Conservation (phyloP, 345 rosid genomes). For the Microthlaspi erraticum region DNA sequence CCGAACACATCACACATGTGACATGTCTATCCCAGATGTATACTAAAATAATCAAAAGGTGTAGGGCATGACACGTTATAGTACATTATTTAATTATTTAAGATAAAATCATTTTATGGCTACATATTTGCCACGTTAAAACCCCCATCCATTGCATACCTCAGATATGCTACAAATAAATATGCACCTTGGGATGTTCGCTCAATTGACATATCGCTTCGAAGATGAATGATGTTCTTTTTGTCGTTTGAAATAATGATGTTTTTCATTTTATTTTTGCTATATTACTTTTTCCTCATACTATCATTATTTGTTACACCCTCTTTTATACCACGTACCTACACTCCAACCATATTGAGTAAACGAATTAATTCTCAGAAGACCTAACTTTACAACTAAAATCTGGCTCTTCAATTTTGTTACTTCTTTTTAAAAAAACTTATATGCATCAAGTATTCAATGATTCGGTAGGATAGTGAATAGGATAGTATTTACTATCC, state of each 20-base stretch:
- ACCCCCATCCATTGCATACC: not conserved
- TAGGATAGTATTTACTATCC: not conserved
- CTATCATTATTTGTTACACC: not conserved
- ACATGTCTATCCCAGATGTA: not conserved
- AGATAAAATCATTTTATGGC: constrained; percentile 1
- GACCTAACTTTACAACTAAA: not conserved
- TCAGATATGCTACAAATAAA: constrained; percentile 1
- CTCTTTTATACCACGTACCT: not conserved
- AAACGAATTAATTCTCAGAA: not conserved
- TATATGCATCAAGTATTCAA: not conserved
- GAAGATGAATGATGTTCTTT: not conserved
- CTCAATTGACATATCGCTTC: not conserved
- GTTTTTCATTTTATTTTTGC: not conserved
- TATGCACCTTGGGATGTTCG: constrained; percentile 28
- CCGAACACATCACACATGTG: constrained; percentile 16
- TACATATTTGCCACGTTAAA: constrained; percentile 23
- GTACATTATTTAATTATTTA: too few relatives aligned
- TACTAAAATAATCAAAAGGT: constrained; percentile 17
- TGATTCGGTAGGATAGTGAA: not conserved
- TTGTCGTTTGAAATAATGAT: not conserved
- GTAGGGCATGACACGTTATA: constrained; percentile 20
- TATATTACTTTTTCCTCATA: not conserved
- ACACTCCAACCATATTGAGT: not conserved
- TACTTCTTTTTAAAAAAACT: not conserved
- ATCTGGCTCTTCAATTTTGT: not conserved